Evolutionary conservation across 1,284 basidiomycete species (phyloP).

Genomic region (Golubevia pallescens): DNA sequence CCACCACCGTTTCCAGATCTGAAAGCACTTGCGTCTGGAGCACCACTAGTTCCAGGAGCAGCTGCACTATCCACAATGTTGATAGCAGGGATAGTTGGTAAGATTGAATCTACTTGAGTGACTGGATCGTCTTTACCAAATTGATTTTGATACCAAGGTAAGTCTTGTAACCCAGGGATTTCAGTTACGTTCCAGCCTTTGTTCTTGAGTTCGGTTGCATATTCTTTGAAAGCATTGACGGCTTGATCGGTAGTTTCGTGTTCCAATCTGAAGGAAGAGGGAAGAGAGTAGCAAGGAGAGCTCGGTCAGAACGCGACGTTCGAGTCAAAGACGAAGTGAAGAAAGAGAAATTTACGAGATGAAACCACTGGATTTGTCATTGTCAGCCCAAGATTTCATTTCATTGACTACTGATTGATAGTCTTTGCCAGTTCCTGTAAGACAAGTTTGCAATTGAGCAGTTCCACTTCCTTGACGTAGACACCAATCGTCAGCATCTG

Average conservation of each 20-base stretch:
- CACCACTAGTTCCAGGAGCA: constrained; percentile 15
- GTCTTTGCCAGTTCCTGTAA: constrained; percentile 26
- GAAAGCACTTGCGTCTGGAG: constrained; percentile 27
- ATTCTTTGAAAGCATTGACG: constrained; percentile 36
- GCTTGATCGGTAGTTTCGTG: constrained; percentile 51
- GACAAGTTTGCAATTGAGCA: constrained; percentile 32
- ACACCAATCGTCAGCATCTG: constrained; percentile 43
- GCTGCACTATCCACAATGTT: constrained; percentile 32
- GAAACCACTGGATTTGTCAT: constrained; percentile 29
- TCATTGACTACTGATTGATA: constrained; percentile 23
- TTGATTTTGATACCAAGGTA: constrained; percentile 50
- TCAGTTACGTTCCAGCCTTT: constrained; percentile 33
- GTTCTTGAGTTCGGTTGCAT: constrained; percentile 21
- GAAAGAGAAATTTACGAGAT: constrained; percentile 17
- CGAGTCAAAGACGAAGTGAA: too few species aligned
- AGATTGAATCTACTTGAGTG: constrained; percentile 22
- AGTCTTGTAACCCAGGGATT: constrained; percentile 35
- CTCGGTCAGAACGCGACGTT: too few species aligned
- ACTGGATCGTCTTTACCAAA: constrained; percentile 4
- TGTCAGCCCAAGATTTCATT: constrained; percentile 28
- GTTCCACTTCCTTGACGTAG: constrained; percentile 41
- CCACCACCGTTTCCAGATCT: not conserved
- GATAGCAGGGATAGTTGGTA: constrained; percentile 28
- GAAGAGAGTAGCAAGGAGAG: too few species aligned
- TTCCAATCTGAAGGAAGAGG: constrained; percentile 22